These are phyloP conservation scores for Amanita jacksonii DNA, from an alignment of 768 basidiomycete genomes.

Conservation along the genomic window DNA sequence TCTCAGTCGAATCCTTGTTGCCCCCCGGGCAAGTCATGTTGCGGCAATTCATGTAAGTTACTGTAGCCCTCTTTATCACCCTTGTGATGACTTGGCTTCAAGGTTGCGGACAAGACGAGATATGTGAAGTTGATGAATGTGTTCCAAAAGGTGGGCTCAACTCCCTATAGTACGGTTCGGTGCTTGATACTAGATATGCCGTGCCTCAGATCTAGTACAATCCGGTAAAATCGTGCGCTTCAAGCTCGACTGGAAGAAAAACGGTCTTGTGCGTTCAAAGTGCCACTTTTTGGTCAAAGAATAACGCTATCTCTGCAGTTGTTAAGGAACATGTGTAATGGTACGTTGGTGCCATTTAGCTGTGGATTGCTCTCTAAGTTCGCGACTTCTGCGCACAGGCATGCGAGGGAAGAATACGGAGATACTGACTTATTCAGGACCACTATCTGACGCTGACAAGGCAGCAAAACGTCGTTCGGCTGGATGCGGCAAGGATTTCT, in stretches of 20 bases:
- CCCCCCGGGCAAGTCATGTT: background rate
- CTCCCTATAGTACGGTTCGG: background rate
- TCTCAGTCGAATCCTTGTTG: background rate
- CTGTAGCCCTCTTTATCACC: background rate
- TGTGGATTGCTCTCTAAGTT: background rate
- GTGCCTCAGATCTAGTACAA: background rate
- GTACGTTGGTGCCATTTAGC: background rate
- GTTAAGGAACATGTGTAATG: conserved; percentile 7
- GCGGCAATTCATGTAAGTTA: background rate
- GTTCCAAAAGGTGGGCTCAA: background rate
- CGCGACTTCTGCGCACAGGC: background rate
- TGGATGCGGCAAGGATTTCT: conserved; percentile 5
- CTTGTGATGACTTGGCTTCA: background rate
- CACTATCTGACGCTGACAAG: background rate
- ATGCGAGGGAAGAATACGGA: conserved; percentile 9
- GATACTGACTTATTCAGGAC: conserved; percentile 6
- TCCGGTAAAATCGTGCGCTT: conserved; percentile 5
- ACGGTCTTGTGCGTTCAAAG: background rate
- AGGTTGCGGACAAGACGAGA: conserved; percentile 2
- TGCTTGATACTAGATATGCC: background rate
- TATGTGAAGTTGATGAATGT: conserved; percentile 8
- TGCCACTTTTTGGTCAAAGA: background rate
- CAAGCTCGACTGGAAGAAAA: conserved; percentile 1
- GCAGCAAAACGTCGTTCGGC: conserved; percentile 2
- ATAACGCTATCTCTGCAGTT: background rate